phyloP scores from a whole-genome alignment of 208 protist species.

The Herpetomonas tarakana region DNA sequence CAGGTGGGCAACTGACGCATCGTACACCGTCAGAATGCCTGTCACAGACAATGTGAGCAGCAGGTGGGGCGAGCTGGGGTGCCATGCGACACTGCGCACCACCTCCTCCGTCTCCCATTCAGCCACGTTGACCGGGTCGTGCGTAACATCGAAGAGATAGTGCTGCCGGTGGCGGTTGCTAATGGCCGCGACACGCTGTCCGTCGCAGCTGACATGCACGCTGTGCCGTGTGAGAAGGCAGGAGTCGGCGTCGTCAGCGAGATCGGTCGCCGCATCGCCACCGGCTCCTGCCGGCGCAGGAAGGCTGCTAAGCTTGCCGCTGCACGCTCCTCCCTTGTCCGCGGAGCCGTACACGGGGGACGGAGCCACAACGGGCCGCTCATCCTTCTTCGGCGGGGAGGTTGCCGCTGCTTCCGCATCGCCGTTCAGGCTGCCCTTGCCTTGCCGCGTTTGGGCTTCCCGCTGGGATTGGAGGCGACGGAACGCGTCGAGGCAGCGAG shows the following conservation, averaged over 20 bases:
- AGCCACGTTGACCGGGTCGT: slow-evolving; percentile 32
- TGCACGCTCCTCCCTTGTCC: too few relatives aligned
- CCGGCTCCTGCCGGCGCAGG: slow-evolving; percentile 6
- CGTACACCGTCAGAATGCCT: slow-evolving; percentile 39
- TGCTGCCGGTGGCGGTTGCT: slow-evolving; percentile 45
- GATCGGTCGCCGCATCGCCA: neutral
- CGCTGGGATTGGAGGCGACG: neutral
- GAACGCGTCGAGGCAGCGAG: neutral
- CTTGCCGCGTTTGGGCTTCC: slow-evolving; percentile 2
- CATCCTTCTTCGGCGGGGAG: too few relatives aligned
- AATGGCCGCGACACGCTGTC: slow-evolving; percentile 50
- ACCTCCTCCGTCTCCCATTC: slow-evolving; percentile 47
- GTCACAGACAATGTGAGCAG: slow-evolving; percentile 57
- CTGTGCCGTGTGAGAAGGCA: slow-evolving; percentile 29
- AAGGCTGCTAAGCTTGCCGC: too few relatives aligned
- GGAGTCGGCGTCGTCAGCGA: neutral
- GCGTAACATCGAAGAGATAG: slow-evolving; percentile 56
- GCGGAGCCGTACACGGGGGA: slow-evolving; percentile 3
- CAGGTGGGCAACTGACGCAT: slow-evolving; percentile 24
- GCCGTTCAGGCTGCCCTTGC: neutral
- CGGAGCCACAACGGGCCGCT: slow-evolving; percentile 1
- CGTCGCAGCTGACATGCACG: slow-evolving; percentile 50
- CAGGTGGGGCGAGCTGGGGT: slow-evolving; percentile 22
- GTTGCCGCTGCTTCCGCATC: neutral
- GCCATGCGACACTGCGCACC: slow-evolving; percentile 67